These are phyloP conservation scores for Tolypocladium pustulatum DNA, from an alignment of 2,329 filamentous ascomycete species.

Conservation along the genomic window DNA sequence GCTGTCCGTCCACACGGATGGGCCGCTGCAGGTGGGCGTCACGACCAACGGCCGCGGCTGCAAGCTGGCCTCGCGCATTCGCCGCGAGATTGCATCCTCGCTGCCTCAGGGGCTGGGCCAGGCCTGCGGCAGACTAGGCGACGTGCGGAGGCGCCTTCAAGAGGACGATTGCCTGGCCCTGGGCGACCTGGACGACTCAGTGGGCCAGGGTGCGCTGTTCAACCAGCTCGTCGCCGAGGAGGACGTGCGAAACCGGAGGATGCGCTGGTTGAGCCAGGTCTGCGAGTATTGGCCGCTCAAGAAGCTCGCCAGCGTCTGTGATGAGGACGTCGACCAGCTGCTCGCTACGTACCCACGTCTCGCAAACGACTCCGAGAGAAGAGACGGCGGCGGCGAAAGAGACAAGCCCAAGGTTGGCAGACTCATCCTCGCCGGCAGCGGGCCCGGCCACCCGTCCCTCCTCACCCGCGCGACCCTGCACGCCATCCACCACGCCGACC, in stretches of 20 bases:
- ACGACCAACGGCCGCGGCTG: conserved; percentile 93
- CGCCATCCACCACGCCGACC: conserved; percentile 62
- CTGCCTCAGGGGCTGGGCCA: conserved; percentile 65
- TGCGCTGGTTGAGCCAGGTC: conserved; percentile 89
- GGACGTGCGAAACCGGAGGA: conserved; percentile 67
- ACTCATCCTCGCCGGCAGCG: conserved; percentile 83
- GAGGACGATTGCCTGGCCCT: conserved; percentile 52
- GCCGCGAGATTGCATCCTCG: conserved; percentile 74
- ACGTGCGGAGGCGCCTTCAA: conserved; percentile 57
- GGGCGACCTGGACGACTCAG: conserved; percentile 44
- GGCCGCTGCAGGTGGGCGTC: conserved; percentile 86
- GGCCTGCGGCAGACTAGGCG: conserved; percentile 70
- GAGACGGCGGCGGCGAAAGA: conserved; percentile 5
- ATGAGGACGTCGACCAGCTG: conserved; percentile 67
- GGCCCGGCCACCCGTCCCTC: conserved; percentile 85
- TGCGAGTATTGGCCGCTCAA: conserved; percentile 97
- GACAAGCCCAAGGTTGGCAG: conserved; percentile 38
- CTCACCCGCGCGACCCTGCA: conserved; percentile 74
- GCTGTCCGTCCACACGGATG: conserved; percentile 79
- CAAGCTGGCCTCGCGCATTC: conserved; percentile 81
- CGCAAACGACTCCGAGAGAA: conserved; percentile 11
- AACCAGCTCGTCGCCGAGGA: conserved; percentile 71
- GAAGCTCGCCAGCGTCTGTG: conserved; percentile 67
- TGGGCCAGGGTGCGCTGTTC: conserved; percentile 70
- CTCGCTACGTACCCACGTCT: conserved; percentile 56